These are phyloP conservation scores for Kuraishia ogatae DNA, from an alignment of 805 yeast species.

Conservation along the genomic window DNA sequence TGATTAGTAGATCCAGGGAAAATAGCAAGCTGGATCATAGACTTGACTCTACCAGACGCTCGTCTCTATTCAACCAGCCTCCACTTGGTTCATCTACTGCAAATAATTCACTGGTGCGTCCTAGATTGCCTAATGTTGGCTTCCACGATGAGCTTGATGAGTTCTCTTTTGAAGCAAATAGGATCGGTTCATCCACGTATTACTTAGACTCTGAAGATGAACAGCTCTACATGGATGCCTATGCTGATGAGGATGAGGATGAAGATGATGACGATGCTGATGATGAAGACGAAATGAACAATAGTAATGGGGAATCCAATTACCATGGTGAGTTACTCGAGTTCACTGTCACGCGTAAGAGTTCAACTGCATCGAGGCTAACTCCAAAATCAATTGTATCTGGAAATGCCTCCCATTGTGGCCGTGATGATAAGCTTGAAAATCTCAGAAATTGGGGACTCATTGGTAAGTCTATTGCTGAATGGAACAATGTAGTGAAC, in stretches of 20 bases:
- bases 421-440: background rate
- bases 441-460: background rate
- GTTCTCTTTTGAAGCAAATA: background rate
- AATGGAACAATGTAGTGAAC: conserved; percentile 36
- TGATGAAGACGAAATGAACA: background rate
- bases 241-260: conserved; percentile 5
- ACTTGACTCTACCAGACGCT: background rate
- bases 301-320: background rate
- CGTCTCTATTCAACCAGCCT: background rate
- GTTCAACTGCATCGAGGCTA: background rate
- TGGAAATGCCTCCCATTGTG: background rate
- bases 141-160: background rate
- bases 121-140: background rate
- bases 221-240: background rate
- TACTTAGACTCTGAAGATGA: conserved; percentile 12
- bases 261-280: conserved; percentile 1
- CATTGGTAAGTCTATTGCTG: conserved; percentile 42
- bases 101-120: background rate
- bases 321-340: background rate
- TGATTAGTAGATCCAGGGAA: background rate
- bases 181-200: background rate
- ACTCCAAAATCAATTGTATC: background rate
- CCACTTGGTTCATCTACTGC: background rate
- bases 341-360: background rate
- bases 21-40: background rate